Evolutionary conservation across 148 eudicot genomes (phyloP), one percentile per base, ranked within the genome.

Genomic region (Chenopodium suecicum): DNA sequence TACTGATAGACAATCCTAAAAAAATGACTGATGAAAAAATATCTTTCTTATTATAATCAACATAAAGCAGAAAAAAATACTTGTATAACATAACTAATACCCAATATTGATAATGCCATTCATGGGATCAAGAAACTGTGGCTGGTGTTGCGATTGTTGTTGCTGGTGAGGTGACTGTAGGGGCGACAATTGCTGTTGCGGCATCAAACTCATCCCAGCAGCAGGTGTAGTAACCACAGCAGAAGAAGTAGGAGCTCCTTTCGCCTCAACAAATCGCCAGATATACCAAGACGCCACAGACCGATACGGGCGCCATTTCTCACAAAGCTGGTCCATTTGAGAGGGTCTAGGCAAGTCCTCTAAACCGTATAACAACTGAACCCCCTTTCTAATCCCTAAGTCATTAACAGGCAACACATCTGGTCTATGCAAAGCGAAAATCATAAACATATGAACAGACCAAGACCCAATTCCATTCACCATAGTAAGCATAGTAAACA

Each of bases 381-480:
- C 92, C 16, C 91, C 92, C 56, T 90, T 90, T 50, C 92, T 78
- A 73, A 90, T 76, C 66, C 89, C 89, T 11, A 90, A 83, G 74
- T 90, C 92, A 41, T 87, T 88, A 60, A 87, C 87, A 1, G 92
- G 92, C 48, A 90, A 80, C 60, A 90, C 92, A 62, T 90, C 90
- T 0, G 92, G 92, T 23, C 92, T 82, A 67, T 90, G 91, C 62
- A 90, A 71, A 0, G 92, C 87, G 63, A 88, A 90, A 12, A 90
- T 88, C 90, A 90, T 88, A 48, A 90, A 90, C 92, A 90, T 90
- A 37, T 90, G 92, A 47, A 90, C 92, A 7, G 91, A 88, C 92
- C 92, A 90, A 0, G 91, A 87, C 4, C 92, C 92, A 74, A 90
- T 90, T 1, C 92, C 92, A 78, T 88, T 90, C 37, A 90, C 92